Base-by-base conservation (phyloP, 1,284 basidiomycete species). In the Cryptococcus deneoformans region DNA sequence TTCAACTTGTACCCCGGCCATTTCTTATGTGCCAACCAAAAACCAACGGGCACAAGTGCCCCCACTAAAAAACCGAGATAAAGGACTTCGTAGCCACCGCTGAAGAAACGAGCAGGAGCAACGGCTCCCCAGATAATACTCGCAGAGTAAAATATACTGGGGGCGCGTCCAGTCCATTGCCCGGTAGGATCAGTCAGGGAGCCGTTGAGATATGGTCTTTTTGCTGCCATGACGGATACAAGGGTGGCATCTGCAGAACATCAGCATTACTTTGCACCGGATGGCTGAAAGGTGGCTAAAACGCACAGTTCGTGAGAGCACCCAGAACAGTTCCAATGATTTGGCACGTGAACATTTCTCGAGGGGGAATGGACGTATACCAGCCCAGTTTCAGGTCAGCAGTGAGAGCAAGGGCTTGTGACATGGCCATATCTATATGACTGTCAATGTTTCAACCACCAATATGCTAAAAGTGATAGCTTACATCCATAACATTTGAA, bases 341-440 rank as follows among this genome's bases (percentile, higher is more conserved):
- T 60, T 82, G 80, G 5, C 76, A 76, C 3, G 77, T 64, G 57
- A 81, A 82, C 81, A 82, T 82, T 66, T 80, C 77, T 52, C 59
- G 63, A 5, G 74, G 74, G 10, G 74, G 72, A 24, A 76, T 75
- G 1, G 72, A 75, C 24, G 70, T 76, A 56, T 78, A 78, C 70
- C 76, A 77, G 0, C 76, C 77, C 9, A 80, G 71, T 65, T 82
- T 82, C 45, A 81, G 72, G 58, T 82, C 81, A 4, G 64, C 64
- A 2, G 79, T 73, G 11, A 82, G 68, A 48, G 76, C 73, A 0
- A 79, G 64, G 6, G 77, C 77, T 62, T 78, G 78, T 1, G 71
- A 70, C 71, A 78, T 72, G 34, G 76, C 73, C 77, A 82, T 80
- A 64, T 81, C 74, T 76, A 54, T 10, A 16, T 10, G 35, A 6